These are phyloP conservation scores for Nothophytophthora sp. DNA, from an alignment of 352 stramenopile species.

Conservation along the genomic window DNA sequence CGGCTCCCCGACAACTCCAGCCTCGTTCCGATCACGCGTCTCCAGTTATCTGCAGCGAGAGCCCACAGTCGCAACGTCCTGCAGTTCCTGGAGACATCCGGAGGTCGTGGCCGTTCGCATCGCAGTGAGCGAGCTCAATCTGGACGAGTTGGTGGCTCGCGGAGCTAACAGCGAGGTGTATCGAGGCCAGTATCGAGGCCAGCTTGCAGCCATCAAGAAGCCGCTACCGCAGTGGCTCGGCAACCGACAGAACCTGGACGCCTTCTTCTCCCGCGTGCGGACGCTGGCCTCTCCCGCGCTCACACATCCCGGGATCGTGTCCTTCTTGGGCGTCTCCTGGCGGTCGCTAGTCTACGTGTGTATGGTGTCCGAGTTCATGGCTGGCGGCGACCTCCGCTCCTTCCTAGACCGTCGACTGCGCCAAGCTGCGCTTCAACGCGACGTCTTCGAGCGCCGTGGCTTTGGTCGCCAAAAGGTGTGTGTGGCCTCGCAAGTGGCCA, in stretches of 20 bases:
- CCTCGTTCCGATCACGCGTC: constrained; percentile 19
- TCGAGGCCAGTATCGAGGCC: constrained; percentile 36
- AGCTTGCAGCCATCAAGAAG: constrained; percentile 61
- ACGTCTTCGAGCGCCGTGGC: constrained; percentile 15
- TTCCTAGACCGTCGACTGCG: constrained; percentile 37
- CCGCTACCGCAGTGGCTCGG: constrained; percentile 47
- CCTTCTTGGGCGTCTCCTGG: constrained; percentile 55
- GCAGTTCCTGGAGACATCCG: constrained; percentile 27
- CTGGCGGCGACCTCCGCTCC: constrained; percentile 42
- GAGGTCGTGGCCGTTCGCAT: constrained; percentile 21
- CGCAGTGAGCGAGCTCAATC: constrained; percentile 19
- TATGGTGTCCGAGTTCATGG: constrained; percentile 62
- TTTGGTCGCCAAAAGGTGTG: constrained; percentile 46
- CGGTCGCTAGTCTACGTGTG: constrained; percentile 46
- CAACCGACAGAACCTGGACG: constrained; percentile 34
- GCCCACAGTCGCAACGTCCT: neutral
- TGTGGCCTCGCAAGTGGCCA: constrained; percentile 45
- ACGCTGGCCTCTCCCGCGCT: constrained; percentile 40
- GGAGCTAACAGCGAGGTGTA: constrained; percentile 65
- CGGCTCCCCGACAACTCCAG: constrained; percentile 15
- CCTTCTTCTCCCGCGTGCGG: constrained; percentile 49
- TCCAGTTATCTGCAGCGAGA: constrained; percentile 15
- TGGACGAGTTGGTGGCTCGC: constrained; percentile 27
- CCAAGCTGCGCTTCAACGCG: constrained; percentile 7
- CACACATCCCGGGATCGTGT: constrained; percentile 44